Conservation (phyloP, 2,329 filamentous ascomycete genomes). For the Colletotrichum trifolii region DNA sequence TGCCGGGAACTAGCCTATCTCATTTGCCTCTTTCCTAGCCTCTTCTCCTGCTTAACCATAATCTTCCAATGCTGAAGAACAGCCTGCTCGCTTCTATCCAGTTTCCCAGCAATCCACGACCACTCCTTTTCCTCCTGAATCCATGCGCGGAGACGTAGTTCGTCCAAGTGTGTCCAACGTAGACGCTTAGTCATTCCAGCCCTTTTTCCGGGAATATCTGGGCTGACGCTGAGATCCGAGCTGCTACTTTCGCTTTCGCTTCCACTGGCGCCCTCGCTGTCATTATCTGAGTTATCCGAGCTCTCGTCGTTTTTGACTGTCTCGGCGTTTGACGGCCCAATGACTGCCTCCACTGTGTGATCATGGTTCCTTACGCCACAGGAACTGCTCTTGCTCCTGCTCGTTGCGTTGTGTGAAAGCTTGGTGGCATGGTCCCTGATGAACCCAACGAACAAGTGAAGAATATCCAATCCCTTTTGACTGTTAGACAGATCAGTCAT, state of each 20-base stretch:
- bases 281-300: no score
- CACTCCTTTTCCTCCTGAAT: conserved; percentile 15
- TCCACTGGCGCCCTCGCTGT: no score
- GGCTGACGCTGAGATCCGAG: neutral
- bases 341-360: no score
- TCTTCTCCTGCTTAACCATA: neutral
- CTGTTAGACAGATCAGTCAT: no score
- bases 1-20: neutral
- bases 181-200: conserved; percentile 1
- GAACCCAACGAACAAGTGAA: no score
- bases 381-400: no score
- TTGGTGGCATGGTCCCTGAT: no score
- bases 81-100: conserved; percentile 11
- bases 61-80: conserved; percentile 5
- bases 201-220: neutral
- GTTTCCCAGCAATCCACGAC: conserved; percentile 11
- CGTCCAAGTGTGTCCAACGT: conserved; percentile 5
- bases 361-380: no score
- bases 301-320: no score
- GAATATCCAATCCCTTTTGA: no score
- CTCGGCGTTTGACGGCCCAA: no score
- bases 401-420: no score
- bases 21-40: conserved; percentile 1
- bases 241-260: neutral
- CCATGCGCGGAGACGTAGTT: conserved; percentile 7